phyloP scores from a whole-genome alignment of 75 land plant species.

The Selaginella tamariscina region DNA sequence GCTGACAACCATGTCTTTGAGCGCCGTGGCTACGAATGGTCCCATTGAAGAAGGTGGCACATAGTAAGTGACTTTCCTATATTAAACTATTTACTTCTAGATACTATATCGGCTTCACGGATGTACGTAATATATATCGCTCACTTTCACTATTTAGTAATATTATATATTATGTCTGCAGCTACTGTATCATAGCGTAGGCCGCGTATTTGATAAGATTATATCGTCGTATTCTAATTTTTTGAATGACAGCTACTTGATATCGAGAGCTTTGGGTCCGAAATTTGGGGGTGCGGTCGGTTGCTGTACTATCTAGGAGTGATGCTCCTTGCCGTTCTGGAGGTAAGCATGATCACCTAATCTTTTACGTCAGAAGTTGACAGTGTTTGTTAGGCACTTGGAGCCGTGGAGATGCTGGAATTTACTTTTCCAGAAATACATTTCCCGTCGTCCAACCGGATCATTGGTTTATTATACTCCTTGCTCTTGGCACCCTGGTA shows the following conservation, averaged over 20 bases:
- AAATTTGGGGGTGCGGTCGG: slow-evolving; percentile 28
- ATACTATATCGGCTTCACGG: no score
- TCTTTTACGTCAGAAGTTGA: slow-evolving; percentile 2
- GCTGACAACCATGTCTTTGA: slow-evolving; percentile 32
- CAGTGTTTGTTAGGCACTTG: slow-evolving; percentile 16
- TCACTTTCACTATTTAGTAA: no score
- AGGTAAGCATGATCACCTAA: slow-evolving; percentile 11
- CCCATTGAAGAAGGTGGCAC: slow-evolving; percentile 26
- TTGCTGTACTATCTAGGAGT: slow-evolving; percentile 24
- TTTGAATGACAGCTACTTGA: slow-evolving; percentile 20
- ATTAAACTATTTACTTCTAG: no score
- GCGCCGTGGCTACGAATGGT: slow-evolving; percentile 37
- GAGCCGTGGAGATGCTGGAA: slow-evolving; percentile 25
- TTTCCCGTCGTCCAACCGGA: slow-evolving; percentile 20
- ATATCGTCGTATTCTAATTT: not conserved
- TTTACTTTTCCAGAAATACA: slow-evolving; percentile 20
- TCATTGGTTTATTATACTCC: slow-evolving; percentile 19
- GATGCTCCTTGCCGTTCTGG: slow-evolving; percentile 23
- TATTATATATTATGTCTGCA: no score
- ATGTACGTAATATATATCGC: no score
- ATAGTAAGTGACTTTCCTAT: no score
- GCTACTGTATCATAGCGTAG: not conserved
- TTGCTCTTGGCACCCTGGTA: slow-evolving; percentile 18
- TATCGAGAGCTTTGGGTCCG: slow-evolving; percentile 26
- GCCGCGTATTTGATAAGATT: not conserved